These are phyloP conservation scores for Tylopilus sp. DNA, from an alignment of 1,284 basidiomycete genomes.

Conservation along the genomic window DNA sequence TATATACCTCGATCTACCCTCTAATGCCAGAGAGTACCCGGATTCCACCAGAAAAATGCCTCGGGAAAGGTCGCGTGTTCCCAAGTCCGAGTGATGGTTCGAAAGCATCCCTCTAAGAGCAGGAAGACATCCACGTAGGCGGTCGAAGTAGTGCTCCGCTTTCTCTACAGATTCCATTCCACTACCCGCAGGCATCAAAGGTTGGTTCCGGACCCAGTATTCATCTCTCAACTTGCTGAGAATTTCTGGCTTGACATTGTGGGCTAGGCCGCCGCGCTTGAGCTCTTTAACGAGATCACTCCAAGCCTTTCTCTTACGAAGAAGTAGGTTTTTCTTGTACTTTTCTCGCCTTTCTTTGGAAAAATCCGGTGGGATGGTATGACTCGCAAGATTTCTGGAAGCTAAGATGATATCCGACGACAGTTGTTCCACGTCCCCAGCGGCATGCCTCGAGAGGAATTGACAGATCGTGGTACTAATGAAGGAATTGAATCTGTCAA, in stretches of 20 bases:
- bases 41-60: conserved; percentile 85
- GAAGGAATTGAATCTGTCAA: conserved; percentile 55
- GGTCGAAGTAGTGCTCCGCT: conserved; percentile 75
- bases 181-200: conserved; percentile 45
- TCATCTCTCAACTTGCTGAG: conserved; percentile 67
- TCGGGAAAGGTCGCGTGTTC: conserved; percentile 84
- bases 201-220: conserved; percentile 74
- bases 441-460: conserved; percentile 50
- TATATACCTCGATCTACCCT: conserved; percentile 53
- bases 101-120: conserved; percentile 69
- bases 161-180: conserved; percentile 43
- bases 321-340: conserved; percentile 76
- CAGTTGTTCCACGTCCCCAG: conserved; percentile 63
- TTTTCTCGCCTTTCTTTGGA: conserved; percentile 72
- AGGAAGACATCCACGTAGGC: conserved; percentile 73
- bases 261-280: conserved; percentile 79
- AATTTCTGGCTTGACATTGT: conserved; percentile 75
- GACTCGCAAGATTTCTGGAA: conserved; percentile 65
- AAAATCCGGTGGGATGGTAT: conserved; percentile 54
- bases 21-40: conserved; percentile 68
- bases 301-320: conserved; percentile 91
- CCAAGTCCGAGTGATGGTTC: conserved; percentile 81
- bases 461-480: conserved; percentile 52
- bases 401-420: conserved; percentile 79
- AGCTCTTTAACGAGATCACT: conserved; percentile 91